Conservation (phyloP, 768 basidiomycete species). For the Mycena amicta region DNA sequence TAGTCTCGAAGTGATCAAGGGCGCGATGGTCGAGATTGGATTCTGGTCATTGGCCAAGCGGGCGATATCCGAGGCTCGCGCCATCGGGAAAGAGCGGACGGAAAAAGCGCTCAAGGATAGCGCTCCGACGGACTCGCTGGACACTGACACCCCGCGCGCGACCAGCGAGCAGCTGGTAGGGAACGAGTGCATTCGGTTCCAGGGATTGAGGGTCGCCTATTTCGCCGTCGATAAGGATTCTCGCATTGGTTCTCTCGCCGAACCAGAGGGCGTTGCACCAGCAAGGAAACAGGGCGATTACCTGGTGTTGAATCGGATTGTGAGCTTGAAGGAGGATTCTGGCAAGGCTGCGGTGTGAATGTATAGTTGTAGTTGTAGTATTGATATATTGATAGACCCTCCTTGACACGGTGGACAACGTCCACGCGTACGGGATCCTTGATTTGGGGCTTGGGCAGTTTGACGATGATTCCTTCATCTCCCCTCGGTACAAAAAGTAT, state of each 20-base stretch:
- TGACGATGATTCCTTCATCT: too few relatives aligned
- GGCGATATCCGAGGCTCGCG: slow-evolving; percentile 62
- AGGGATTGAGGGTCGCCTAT: slow-evolving; percentile 93
- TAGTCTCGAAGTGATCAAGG: slow-evolving; percentile 77
- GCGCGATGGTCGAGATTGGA: slow-evolving; percentile 85
- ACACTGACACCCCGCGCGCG: slow-evolving; percentile 66
- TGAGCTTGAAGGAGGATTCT: slow-evolving; percentile 92
- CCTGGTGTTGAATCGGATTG: slow-evolving; percentile 88
- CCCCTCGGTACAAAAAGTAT: too few relatives aligned
- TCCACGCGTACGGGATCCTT: too few relatives aligned
- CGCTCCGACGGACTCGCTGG: slow-evolving; percentile 33
- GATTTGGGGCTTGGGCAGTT: too few relatives aligned
- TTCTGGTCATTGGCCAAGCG: slow-evolving; percentile 84
- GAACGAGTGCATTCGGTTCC: slow-evolving; percentile 93
- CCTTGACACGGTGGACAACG: too few relatives aligned
- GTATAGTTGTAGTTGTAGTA: background rate
- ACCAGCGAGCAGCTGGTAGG: slow-evolving; percentile 82
- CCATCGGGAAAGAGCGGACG: slow-evolving; percentile 64
- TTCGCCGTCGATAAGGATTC: slow-evolving; percentile 92
- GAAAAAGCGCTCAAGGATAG: slow-evolving; percentile 58
- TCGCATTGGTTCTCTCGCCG: slow-evolving; percentile 63
- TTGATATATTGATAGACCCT: too few relatives aligned
- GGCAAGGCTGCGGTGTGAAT: slow-evolving; percentile 51
- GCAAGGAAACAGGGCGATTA: slow-evolving; percentile 69
- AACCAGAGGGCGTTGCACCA: slow-evolving; percentile 43